A percentile compares a stretch with the other conserved stretches of the same genome.
Conservation (phyloP, 495 filamentous ascomycete species). For the Penicillium mononematosum region DNA sequence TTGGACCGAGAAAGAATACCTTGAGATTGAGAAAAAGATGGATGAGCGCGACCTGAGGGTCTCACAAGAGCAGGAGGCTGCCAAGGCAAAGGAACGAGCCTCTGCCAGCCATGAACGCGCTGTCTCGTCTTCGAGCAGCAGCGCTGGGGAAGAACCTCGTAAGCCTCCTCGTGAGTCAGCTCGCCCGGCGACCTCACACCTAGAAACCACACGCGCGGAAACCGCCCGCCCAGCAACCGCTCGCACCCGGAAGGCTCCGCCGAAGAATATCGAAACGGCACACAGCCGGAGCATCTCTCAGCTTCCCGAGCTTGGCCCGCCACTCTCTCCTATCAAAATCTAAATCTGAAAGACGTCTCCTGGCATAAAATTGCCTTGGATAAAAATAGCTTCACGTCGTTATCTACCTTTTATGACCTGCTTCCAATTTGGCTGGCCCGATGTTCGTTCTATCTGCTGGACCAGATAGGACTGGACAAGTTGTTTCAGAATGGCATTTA, state of each 20-base stretch:
- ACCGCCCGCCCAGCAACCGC: constrained; percentile 33
- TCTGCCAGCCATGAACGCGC: constrained; percentile 53
- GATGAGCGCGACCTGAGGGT: constrained; percentile 39
- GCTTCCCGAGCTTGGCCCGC: constrained; percentile 66
- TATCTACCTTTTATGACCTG: background rate
- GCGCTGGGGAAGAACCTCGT: constrained; percentile 29
- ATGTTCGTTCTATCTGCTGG: constrained; percentile 11
- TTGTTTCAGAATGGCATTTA: constrained; percentile 8
- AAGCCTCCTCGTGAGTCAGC: background rate
- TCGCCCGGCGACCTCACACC: background rate
- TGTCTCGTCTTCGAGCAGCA: constrained; percentile 64
- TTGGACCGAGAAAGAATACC: constrained; percentile 79
- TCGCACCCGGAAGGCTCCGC: constrained; percentile 36
- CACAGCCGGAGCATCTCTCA: constrained; percentile 46
- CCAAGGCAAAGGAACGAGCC: constrained; percentile 11
- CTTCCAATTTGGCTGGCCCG: constrained; percentile 26
- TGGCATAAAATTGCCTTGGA: background rate
- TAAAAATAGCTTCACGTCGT: background rate
- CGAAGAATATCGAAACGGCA: constrained; percentile 40
- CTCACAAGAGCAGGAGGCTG: constrained; percentile 26
- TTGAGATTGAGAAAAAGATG: constrained; percentile 68
- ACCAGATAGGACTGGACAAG: constrained; percentile 14
- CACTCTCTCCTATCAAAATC: constrained; percentile 67
- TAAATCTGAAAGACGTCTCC: constrained; percentile 34
- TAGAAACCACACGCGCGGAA: background rate